Evolutionary conservation across 1,139 yeast genomes (phyloP).

Genomic region (Blastobotrys petasosporus): DNA sequence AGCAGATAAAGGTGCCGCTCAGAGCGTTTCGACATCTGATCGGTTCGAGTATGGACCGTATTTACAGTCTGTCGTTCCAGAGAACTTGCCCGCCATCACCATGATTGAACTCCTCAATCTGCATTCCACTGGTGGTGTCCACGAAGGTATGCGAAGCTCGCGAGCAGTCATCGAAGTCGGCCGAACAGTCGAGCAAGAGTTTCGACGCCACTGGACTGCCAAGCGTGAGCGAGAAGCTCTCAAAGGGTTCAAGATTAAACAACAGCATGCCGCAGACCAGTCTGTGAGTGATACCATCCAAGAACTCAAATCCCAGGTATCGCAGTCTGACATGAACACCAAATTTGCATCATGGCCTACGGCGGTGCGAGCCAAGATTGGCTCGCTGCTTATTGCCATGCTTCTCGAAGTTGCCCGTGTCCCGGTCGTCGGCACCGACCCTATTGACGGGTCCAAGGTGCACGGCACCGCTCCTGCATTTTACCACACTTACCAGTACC

Average conservation of each 20-base stretch:
- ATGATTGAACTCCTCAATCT: slow-evolving; percentile 70
- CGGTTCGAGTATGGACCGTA: slow-evolving; percentile 76
- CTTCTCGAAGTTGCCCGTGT: slow-evolving; percentile 79
- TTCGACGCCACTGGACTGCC: slow-evolving; percentile 52
- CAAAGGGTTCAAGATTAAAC: slow-evolving; percentile 22
- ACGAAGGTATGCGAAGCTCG: slow-evolving; percentile 83
- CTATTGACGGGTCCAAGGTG: slow-evolving; percentile 60
- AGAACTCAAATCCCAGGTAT: slow-evolving; percentile 19
- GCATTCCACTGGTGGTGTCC: slow-evolving; percentile 67
- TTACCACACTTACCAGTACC: slow-evolving; percentile 78
- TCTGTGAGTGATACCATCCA: slow-evolving; percentile 14
- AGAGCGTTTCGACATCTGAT: slow-evolving; percentile 36
- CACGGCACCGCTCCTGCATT: slow-evolving; percentile 83
- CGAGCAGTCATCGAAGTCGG: slow-evolving; percentile 79
- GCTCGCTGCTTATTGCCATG: slow-evolving; percentile 70
- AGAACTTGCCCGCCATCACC: slow-evolving; percentile 76
- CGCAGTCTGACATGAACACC: slow-evolving; percentile 27
- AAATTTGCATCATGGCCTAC: slow-evolving; percentile 54
- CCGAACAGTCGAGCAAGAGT: slow-evolving; percentile 64
- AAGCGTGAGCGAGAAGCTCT: slow-evolving; percentile 46
- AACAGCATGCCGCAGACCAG: background rate
- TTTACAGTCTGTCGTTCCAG: slow-evolving; percentile 62
- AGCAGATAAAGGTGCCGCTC: slow-evolving; percentile 15
- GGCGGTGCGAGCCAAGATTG: slow-evolving; percentile 68
- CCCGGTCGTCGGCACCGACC: slow-evolving; percentile 70